Base-by-base conservation (phyloP, 169 alveolate genomes). In the Eimeria falciformis region DNA sequence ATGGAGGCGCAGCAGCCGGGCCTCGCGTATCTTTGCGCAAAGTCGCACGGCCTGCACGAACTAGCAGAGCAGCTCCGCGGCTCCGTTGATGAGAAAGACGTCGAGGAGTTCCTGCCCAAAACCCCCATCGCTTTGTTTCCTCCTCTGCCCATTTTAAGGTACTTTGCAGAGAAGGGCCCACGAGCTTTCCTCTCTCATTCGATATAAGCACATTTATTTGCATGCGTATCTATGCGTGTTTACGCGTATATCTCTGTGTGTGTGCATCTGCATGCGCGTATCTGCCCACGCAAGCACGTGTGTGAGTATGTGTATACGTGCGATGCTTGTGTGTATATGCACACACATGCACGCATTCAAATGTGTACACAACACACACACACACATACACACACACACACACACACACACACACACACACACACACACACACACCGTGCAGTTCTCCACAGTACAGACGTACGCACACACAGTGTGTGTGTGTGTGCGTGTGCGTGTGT, bases 1-100 rank as follows among this genome's bases (percentile, higher is more conserved):
- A 97, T 98, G 37, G 98, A 97, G 89, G 95, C 97, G 23, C 98
- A 98, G 9, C 98, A 97, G 95, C 95, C 94, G 45, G 95, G 96
- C 0, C 94, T 95, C 47, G 99, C 99, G 21, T 96, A 94, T 55
- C 89, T 94, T 46, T 94, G 96, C 11, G 97, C 97, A n/a, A 87
- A 93, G 33, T 91, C 94, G 37, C 96, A 95, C 66, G 93, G 93
- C n/a, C 62, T 95, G 55, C 46, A 82, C 46, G 96, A 95, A n/a
- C 83, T 77, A 71, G 85, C 91, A 50, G 94, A 91, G 73, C 93
- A 86, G 58, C 90, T 94, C 56, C 23, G 77, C 29, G 94, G 89
- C 14, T 56, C 71, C 56, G 91, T 91, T 21, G 87, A 91, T 56
- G 91, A 83, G 47, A 65, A 83, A 47, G 91, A 91, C 81, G 62